Evolutionary conservation across 2,329 filamentous ascomycete genomes (phyloP).

Genomic region (Pseudocercospora fijiensis): DNA sequence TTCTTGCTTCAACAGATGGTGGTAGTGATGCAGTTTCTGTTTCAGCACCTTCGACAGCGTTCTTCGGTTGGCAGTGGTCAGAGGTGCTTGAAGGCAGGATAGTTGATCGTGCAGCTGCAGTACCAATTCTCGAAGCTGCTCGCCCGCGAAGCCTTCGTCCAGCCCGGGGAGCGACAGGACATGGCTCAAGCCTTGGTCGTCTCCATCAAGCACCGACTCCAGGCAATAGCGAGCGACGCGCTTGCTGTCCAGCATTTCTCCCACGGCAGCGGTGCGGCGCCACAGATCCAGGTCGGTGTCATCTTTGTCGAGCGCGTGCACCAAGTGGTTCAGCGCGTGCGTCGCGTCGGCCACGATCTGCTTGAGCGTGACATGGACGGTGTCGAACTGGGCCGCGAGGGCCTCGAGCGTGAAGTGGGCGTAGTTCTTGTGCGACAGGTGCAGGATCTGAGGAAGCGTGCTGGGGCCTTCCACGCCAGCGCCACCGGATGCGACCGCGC

Average conservation of each 20-base stretch:
- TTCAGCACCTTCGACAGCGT: constrained; percentile 54
- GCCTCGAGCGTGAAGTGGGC: constrained; percentile 85
- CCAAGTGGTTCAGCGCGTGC: constrained; percentile 55
- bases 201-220: constrained; percentile 62
- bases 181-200: constrained; percentile 57
- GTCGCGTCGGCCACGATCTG: constrained; percentile 40
- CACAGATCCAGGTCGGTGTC: constrained; percentile 64
- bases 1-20: constrained; percentile 38
- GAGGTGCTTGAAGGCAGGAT: constrained; percentile 53
- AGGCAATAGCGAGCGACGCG: constrained; percentile 62
- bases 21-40: constrained; percentile 56
- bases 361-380: constrained; percentile 29
- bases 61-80: constrained; percentile 51
- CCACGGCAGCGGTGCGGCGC: constrained; percentile 60
- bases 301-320: constrained; percentile 63
- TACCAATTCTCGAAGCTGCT: constrained; percentile 53
- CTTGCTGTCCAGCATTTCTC: constrained; percentile 57
- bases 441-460: constrained; percentile 83
- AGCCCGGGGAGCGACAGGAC: constrained; percentile 58
- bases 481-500: constrained; percentile 48
- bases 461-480: constrained; percentile 72
- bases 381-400: constrained; percentile 30
- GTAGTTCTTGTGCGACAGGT: constrained; percentile 92
- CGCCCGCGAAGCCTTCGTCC: constrained; percentile 55
- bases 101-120: constrained; percentile 55